phyloP scores from a whole-genome alignment of 371 early-diverging fungal species.

The Mucor irregularis region DNA sequence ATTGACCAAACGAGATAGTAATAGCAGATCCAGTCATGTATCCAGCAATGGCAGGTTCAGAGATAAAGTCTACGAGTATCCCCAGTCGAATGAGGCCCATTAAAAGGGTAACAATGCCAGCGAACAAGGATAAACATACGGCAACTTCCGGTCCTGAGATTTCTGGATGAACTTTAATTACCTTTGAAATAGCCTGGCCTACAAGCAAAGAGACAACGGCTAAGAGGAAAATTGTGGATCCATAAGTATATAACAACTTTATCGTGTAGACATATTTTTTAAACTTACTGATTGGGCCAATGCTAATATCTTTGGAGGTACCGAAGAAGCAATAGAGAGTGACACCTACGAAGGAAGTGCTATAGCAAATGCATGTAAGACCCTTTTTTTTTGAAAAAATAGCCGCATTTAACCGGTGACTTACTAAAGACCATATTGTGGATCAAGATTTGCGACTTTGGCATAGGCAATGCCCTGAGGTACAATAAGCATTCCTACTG shows the following conservation, averaged over 20 bases:
- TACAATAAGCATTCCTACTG: constrained; percentile 82
- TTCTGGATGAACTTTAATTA: constrained; percentile 19
- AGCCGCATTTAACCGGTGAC: not conserved
- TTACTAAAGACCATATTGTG: constrained; percentile 43
- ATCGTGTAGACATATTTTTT: no score
- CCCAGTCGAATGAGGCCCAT: constrained; percentile 80
- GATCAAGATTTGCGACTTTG: constrained; percentile 76
- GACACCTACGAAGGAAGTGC: constrained; percentile 36
- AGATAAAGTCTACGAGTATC: constrained; percentile 84
- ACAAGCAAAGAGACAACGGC: constrained; percentile 80
- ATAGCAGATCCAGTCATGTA: constrained; percentile 76
- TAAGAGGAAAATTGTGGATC: constrained; percentile 10
- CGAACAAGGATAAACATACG: constrained; percentile 54
- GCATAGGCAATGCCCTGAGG: constrained; percentile 88
- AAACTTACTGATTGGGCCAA: constrained; percentile 74
- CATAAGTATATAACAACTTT: not conserved
- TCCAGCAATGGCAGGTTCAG: constrained; percentile 70
- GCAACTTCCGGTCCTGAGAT: constrained; percentile 48
- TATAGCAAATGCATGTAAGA: constrained; percentile 54
- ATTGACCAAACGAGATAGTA: constrained; percentile 73
- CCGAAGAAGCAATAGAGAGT: constrained; percentile 67
- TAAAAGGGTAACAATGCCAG: constrained; percentile 57
- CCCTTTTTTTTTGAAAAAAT: not conserved
- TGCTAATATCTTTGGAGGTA: constrained; percentile 82
- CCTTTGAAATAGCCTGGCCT: constrained; percentile 59